Evolutionary conservation across 306 rosid species (phyloP).

Genomic region (Trifolium fragiferum): DNA sequence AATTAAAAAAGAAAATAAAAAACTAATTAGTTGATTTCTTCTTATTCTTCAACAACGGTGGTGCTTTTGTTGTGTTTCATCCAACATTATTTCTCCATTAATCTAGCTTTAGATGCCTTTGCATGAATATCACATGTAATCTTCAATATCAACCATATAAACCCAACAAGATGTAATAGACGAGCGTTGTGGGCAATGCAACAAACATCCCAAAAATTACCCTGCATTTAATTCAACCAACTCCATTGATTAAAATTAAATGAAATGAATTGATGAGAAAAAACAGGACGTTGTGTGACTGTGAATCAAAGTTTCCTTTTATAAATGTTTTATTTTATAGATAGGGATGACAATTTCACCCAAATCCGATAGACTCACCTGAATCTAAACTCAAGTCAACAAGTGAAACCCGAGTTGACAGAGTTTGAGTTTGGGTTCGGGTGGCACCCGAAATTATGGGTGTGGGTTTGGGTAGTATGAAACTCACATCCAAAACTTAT

Average conservation of each 20-base stretch:
- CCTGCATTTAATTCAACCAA: constrained; percentile 54
- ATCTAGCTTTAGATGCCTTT: constrained; percentile 24
- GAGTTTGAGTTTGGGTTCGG: too few relatives aligned
- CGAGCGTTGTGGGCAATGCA: constrained; percentile 89
- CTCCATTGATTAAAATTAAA: constrained; percentile 9
- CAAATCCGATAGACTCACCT: too few relatives aligned
- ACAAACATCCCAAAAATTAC: constrained; percentile 92
- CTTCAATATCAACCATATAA: constrained; percentile 44
- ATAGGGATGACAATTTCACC: too few relatives aligned
- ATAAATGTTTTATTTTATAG: too few relatives aligned
- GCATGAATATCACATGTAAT: constrained; percentile 41
- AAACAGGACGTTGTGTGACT: too few relatives aligned
- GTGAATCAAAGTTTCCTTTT: not conserved
- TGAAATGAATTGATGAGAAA: not conserved
- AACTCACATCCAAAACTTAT: too few relatives aligned
- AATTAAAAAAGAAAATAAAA: not conserved
- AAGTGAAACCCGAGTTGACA: too few relatives aligned
- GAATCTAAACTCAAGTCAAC: too few relatives aligned
- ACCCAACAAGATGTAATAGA: constrained; percentile 91
- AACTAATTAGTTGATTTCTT: constrained; percentile 40
- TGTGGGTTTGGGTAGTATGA: too few relatives aligned
- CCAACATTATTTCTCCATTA: constrained; percentile 4
- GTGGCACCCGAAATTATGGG: too few relatives aligned
- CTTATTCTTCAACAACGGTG: constrained; percentile 42
- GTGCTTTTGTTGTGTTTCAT: constrained; percentile 37